phyloP scores from a whole-genome alignment of 495 filamentous ascomycete genomes.

The Platismatia glauca region DNA sequence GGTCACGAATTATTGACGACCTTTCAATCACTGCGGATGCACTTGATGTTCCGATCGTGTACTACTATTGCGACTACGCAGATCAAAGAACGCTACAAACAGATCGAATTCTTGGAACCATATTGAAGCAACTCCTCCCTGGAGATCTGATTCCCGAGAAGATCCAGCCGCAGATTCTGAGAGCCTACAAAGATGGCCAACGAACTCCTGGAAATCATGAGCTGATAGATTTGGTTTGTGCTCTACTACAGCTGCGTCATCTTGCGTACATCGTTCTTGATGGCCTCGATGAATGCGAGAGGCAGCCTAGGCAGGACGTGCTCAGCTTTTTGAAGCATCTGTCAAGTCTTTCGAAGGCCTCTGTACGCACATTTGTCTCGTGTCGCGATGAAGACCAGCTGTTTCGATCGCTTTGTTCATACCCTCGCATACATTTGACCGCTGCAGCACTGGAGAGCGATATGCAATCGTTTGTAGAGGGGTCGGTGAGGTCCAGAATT shows the following conservation, averaged over 20 bases:
- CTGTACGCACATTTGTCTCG: constrained; percentile 17
- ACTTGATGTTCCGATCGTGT: constrained; percentile 8
- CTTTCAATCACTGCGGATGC: background rate
- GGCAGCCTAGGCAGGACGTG: constrained; percentile 7
- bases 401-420: constrained; percentile 3
- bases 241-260: background rate
- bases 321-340: constrained; percentile 9
- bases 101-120: constrained; percentile 14
- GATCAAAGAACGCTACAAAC: constrained; percentile 17
- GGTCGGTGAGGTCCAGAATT: constrained; percentile 18
- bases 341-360: background rate
- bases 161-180: constrained; percentile 9
- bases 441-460: constrained; percentile 1
- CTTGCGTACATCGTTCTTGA: constrained; percentile 18
- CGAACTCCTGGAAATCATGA: constrained; percentile 5
- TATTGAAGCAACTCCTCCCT: constrained; percentile 22
- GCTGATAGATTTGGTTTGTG: constrained; percentile 7
- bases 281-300: constrained; percentile 26
- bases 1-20: constrained; percentile 14
- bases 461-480: constrained; percentile 19
- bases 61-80: constrained; percentile 24
- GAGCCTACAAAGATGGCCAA: background rate
- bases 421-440: constrained; percentile 11
- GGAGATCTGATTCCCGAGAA: constrained; percentile 8
- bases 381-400: constrained; percentile 18